Conservation (phyloP, 163 green algal species). For the Coccomyxa subellipsoidea region DNA sequence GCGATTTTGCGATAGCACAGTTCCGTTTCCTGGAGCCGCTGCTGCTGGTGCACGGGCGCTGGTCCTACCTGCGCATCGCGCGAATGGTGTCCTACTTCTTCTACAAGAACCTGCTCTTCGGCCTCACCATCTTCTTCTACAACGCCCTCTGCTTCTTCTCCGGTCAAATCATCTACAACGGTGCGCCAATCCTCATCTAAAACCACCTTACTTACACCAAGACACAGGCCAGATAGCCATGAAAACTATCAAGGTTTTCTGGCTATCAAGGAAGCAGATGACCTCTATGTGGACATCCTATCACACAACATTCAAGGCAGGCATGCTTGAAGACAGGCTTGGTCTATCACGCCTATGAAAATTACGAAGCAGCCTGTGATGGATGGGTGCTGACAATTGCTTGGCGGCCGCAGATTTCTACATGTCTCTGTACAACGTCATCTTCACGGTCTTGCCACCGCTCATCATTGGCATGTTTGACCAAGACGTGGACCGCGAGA, state of each 20-base stretch:
- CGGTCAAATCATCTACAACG: slow-evolving; percentile 59
- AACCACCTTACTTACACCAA: too few species aligned
- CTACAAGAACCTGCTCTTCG: slow-evolving; percentile 84
- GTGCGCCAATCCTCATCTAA: too few species aligned
- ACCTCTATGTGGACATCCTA: too few species aligned
- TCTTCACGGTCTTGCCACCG: slow-evolving; percentile 78
- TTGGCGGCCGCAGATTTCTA: slow-evolving; percentile 63
- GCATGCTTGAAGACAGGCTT: too few species aligned
- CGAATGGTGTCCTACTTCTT: slow-evolving; percentile 70
- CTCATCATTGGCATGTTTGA: slow-evolving; percentile 80
- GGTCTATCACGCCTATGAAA: too few species aligned
- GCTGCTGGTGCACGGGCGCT: slow-evolving; percentile 86
- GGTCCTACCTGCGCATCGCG: slow-evolving; percentile 82
- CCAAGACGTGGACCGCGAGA: slow-evolving; percentile 66
- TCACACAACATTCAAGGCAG: too few species aligned
- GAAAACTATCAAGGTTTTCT: too few species aligned
- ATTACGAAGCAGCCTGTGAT: too few species aligned
- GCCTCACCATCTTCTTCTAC: slow-evolving; percentile 78
- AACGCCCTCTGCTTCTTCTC: slow-evolving; percentile 67
- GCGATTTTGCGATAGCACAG: slow-evolving; percentile 81
- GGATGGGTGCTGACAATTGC: too few species aligned
- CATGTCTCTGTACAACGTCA: slow-evolving; percentile 87
- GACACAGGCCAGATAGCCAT: too few species aligned
- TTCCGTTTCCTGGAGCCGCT: slow-evolving; percentile 81
- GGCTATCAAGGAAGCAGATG: too few species aligned